Conservation (phyloP, 2,329 filamentous ascomycete genomes). For the Coniosporium tulheliwenetii region DNA sequence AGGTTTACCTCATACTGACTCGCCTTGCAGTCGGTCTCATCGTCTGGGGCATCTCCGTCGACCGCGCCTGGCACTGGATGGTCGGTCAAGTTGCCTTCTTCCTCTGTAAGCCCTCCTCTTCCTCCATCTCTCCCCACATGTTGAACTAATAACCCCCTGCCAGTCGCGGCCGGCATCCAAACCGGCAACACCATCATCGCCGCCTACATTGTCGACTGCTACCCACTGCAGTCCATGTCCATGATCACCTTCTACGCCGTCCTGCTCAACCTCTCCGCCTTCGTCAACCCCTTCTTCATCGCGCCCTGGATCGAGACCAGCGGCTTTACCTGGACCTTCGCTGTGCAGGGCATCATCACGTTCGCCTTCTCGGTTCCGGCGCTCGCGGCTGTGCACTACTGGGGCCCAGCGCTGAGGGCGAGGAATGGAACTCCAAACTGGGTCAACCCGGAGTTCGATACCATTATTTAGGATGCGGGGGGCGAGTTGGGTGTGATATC, state of each 20-base stretch:
- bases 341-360: conserved; percentile 13
- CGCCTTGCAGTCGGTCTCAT: conserved; percentile 26
- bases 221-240: conserved; percentile 36
- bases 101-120: conserved; percentile 25
- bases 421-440: conserved; percentile 5
- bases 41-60: conserved; percentile 40
- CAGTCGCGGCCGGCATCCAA: conserved; percentile 36
- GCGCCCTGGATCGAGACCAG: conserved; percentile 10
- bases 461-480: neutral
- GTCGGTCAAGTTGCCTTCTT: conserved; percentile 41
- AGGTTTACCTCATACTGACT: neutral
- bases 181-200: conserved; percentile 39
- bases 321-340: conserved; percentile 14
- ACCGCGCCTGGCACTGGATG: conserved; percentile 39
- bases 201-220: conserved; percentile 39
- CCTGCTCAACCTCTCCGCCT: conserved; percentile 7
- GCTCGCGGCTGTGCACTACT: conserved; percentile 10
- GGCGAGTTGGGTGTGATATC: neutral
- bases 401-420: conserved; percentile 7
- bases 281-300: conserved; percentile 13
- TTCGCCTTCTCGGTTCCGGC: conserved; percentile 11
- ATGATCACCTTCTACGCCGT: conserved; percentile 10
- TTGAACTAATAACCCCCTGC: conserved; percentile 12
- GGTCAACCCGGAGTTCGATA: conserved; percentile 8
- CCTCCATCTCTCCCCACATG: neutral